phyloP scores from a whole-genome alignment of 352 stramenopile genomes.

The Phytophthora colocasiae region DNA sequence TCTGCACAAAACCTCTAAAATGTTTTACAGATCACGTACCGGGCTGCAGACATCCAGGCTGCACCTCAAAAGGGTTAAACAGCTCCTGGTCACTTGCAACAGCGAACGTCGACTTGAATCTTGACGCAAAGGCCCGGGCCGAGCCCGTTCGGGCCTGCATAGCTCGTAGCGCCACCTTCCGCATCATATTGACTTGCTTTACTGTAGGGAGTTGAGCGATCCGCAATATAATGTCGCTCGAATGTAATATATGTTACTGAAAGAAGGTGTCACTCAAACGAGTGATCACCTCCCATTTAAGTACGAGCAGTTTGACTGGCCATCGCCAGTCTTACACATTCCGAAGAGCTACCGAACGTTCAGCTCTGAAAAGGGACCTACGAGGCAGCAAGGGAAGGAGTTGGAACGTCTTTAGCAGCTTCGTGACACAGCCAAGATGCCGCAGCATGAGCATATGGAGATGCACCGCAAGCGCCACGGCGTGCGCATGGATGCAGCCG shows the following conservation, averaged over 20 bases:
- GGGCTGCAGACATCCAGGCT: slow-evolving; percentile 56
- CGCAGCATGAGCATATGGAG: slow-evolving; percentile 99
- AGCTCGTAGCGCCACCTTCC: slow-evolving; percentile 19
- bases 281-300: slow-evolving; percentile 6
- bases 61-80: slow-evolving; percentile 61
- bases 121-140: slow-evolving; percentile 2
- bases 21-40: slow-evolving; percentile 28
- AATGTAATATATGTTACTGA: no score
- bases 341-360: slow-evolving; percentile 16
- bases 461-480: slow-evolving; percentile 99
- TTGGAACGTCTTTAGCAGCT: background rate
- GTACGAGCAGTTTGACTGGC: slow-evolving; percentile 39
- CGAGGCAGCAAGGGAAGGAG: slow-evolving; percentile 5
- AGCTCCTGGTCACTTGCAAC: slow-evolving; percentile 27
- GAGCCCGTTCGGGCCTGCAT: slow-evolving; percentile 9
- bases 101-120: slow-evolving; percentile 40
- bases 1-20: background rate
- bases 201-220: background rate
- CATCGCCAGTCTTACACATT: slow-evolving; percentile 15
- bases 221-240: no score
- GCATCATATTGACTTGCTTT: slow-evolving; percentile 18
- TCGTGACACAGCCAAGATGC: slow-evolving; percentile 77
- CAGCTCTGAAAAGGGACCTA: slow-evolving; percentile 27
- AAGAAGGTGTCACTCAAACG: no score
- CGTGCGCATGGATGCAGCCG: slow-evolving; percentile 96